Evolutionary conservation across 345 rosid genomes (phyloP), one percentile per base, ranked within the genome.

Genomic region (Lepidium sativum): DNA sequence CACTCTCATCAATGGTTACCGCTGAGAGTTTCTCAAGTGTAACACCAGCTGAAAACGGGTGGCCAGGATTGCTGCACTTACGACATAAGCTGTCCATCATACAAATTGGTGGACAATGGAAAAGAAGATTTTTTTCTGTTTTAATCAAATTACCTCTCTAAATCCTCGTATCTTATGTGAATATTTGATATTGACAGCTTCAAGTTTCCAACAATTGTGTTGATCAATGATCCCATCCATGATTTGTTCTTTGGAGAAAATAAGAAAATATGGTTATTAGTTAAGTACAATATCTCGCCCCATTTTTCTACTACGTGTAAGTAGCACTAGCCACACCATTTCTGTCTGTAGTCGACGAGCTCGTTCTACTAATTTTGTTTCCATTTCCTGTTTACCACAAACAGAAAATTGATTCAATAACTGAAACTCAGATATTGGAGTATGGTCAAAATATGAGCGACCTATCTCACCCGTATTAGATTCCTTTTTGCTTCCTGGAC

Each of bases 81-180:
- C 32, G 49, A 41, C 16, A 29, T 54, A 74, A 54, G 35, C 52
- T 33, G 31, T 56, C 41, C 48, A 66, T 27, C 31, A 60, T 50
- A 37, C 21, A 49, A 35, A 29, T 33, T 48, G 60, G 49, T 42
- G 27, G 67, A 65, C 9, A 50, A 54, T 47, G 10, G 60, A 9
- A 66, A 63, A 41, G 58, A 59, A 45, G 18, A 16, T 3, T 18
- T 3, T 18, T 2, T 37, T 17, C 16, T 55, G 25, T 41, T 20
- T 49, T 14, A 55, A 21, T 47, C 34, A 21, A 40, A 56, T 56
- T 77, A 88, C 99, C 99, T 94, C 81, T 94, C 99, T 63, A 81
- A 79, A 76, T 94, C 99, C 73, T 94, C 99, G 54, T 94, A 94
- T 88, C 99, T 83, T 68, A 94, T 82, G 77, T 94, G 99, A 70